Conservation (phyloP, 495 filamentous ascomycete genomes). For the Chaetomium tenue region DNA sequence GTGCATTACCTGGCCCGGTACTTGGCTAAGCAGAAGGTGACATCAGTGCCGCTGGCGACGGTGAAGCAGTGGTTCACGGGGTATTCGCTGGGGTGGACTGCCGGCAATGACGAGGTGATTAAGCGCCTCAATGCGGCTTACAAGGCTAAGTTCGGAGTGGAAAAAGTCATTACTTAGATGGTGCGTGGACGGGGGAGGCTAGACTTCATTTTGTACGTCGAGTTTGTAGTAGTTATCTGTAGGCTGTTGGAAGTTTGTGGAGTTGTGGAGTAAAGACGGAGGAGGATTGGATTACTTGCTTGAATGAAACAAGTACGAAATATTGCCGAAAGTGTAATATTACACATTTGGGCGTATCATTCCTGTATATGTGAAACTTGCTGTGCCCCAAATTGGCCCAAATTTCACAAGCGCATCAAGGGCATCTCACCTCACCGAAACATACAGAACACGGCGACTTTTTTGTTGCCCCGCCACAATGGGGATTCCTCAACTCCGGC, state of each 20-base stretch:
- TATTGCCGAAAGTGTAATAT: no score
- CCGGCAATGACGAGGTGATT: background rate
- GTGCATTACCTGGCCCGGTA: background rate
- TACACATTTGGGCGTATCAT: no score
- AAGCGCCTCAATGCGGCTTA: background rate
- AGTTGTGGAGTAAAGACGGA: no score
- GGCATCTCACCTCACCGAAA: no score
- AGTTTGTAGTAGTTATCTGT: no score
- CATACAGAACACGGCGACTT: background rate
- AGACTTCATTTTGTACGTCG: no score
- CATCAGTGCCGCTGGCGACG: background rate
- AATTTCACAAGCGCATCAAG: no score
- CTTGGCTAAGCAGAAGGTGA: background rate
- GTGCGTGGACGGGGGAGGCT: background rate
- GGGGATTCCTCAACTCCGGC: conserved; percentile 68
- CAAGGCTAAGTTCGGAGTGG: background rate
- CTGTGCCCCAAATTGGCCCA: no score
- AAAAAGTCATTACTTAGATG: background rate
- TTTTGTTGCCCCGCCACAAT: conserved; percentile 41
- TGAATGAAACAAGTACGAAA: no score
- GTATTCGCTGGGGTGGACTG: background rate
- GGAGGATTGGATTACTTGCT: no score
- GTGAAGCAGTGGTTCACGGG: background rate
- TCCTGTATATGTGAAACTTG: no score
- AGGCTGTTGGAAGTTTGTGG: no score